Conservation (phyloP, 345 rosid genomes). For the Citrus australasica region DNA sequence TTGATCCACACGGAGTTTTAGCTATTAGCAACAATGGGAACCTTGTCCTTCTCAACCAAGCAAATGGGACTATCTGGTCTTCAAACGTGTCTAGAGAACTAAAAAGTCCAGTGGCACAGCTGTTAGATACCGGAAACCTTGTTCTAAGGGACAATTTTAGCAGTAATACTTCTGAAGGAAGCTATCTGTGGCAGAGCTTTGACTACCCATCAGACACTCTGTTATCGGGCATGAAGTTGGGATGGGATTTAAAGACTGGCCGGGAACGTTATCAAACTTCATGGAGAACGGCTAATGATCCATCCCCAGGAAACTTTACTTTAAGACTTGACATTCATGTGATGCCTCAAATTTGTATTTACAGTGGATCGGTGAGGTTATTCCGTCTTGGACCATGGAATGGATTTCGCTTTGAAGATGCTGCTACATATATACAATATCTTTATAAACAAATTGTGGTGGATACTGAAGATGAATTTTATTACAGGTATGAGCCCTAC, state of each 20-base stretch:
- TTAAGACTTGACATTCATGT: conserved; percentile 17
- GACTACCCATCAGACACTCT: conserved; percentile 35
- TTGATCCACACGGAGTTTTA: conserved; percentile 23
- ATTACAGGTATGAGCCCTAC: conserved; percentile 19
- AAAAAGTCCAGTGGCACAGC: conserved; percentile 22
- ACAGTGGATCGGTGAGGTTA: not conserved
- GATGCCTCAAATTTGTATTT: conserved; percentile 22
- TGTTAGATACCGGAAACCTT: conserved; percentile 42
- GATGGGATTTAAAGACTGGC: conserved; percentile 28
- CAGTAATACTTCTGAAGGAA: not conserved
- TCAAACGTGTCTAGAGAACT: conserved; percentile 17
- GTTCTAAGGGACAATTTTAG: conserved; percentile 24
- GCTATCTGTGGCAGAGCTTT: conserved; percentile 45
- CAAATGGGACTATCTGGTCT: conserved; percentile 24
- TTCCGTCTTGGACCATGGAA: conserved; percentile 38
- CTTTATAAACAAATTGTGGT: conserved; percentile 12
- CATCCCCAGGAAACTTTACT: conserved; percentile 19
- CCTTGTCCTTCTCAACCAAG: conserved; percentile 26
- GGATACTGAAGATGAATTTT: not conserved
- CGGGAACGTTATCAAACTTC: conserved; percentile 24
- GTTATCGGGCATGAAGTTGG: conserved; percentile 36
- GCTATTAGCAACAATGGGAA: conserved; percentile 17
- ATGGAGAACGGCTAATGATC: conserved; percentile 17
- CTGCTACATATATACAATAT: not conserved
- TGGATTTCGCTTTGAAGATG: conserved; percentile 27